Conservation (phyloP, 169 alveolate genomes). For the Babesia sp. region DNA sequence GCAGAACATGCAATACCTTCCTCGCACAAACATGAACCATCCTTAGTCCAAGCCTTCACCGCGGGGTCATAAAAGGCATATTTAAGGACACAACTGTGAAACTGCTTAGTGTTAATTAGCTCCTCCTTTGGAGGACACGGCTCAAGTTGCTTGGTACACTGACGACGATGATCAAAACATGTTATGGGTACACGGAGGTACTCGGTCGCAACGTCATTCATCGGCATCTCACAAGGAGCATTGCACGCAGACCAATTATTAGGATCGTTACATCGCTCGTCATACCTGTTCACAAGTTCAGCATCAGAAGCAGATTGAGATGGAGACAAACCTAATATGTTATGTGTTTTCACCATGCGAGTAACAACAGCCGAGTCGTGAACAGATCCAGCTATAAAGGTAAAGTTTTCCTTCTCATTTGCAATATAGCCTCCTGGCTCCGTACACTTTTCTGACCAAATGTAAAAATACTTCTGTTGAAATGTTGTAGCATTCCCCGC, state of each 20-base stretch:
- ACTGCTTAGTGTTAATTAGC: background rate
- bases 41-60: conserved; percentile 26
- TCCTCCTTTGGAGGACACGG: conserved; percentile 1
- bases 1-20: conserved; percentile 42
- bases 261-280: conserved; percentile 14
- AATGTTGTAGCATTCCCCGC: background rate
- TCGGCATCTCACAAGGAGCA: conserved; percentile 18
- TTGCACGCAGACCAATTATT: conserved; percentile 56
- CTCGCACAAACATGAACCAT: conserved; percentile 57
- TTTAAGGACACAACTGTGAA: background rate
- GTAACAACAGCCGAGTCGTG: background rate
- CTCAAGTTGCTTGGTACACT: conserved; percentile 5
- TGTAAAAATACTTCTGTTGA: conserved; percentile 30
- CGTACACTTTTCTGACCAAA: conserved; percentile 48
- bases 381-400: background rate
- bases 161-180: conserved; percentile 1
- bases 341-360: background rate
- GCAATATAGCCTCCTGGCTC: background rate
- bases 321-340: background rate
- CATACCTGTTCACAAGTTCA: background rate
- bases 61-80: conserved; percentile 5
- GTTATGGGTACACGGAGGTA: conserved; percentile 18
- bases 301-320: too few relatives aligned
- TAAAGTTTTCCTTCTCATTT: background rate
- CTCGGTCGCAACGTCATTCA: conserved; percentile 1